phyloP scores from a whole-genome alignment of 495 filamentous ascomycete species.

The Trichoderma virens region DNA sequence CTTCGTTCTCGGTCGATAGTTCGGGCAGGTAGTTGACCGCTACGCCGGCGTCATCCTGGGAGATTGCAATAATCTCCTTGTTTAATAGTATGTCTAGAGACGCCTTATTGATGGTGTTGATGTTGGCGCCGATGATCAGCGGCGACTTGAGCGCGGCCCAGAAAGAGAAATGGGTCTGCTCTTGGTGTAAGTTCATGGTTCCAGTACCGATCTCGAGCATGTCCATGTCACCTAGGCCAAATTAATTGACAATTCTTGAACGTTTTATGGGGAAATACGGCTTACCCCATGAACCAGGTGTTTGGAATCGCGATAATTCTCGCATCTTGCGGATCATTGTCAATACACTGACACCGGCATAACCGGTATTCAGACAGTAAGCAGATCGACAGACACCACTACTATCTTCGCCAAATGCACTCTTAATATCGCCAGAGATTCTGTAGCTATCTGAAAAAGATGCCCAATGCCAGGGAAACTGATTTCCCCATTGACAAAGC shows the following conservation, averaged over 20 bases:
- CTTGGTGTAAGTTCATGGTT: slow-evolving; percentile 27
- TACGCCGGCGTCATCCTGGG: slow-evolving; percentile 40
- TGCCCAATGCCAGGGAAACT: slow-evolving; percentile 24
- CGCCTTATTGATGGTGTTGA: slow-evolving; percentile 25
- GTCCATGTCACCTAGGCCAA: slow-evolving; percentile 26
- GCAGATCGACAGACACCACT: slow-evolving; percentile 22
- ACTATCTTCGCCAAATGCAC: slow-evolving; percentile 25
- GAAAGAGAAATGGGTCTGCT: slow-evolving; percentile 43
- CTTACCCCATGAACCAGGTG: slow-evolving; percentile 19
- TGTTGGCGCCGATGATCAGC: slow-evolving; percentile 41
- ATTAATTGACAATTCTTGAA: too few species aligned
- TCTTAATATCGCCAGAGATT: slow-evolving; percentile 30
- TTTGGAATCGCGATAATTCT: slow-evolving; percentile 20
- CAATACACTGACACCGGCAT: slow-evolving; percentile 25
- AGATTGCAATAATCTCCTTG: slow-evolving; percentile 38
- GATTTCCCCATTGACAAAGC: slow-evolving; percentile 29
- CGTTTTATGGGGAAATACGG: too few species aligned
- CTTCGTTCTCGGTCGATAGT: slow-evolving; percentile 14
- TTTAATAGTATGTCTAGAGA: slow-evolving; percentile 37
- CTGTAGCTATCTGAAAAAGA: slow-evolving; percentile 23
- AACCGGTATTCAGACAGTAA: slow-evolving; percentile 24
- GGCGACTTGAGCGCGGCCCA: slow-evolving; percentile 49
- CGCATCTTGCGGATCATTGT: slow-evolving; percentile 29
- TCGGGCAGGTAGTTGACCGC: slow-evolving; percentile 30
- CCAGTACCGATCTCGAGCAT: slow-evolving; percentile 42